These are phyloP conservation scores for Eucalyptus sp. DNA, from an alignment of 345 rosid species.

Conservation along the genomic window DNA sequence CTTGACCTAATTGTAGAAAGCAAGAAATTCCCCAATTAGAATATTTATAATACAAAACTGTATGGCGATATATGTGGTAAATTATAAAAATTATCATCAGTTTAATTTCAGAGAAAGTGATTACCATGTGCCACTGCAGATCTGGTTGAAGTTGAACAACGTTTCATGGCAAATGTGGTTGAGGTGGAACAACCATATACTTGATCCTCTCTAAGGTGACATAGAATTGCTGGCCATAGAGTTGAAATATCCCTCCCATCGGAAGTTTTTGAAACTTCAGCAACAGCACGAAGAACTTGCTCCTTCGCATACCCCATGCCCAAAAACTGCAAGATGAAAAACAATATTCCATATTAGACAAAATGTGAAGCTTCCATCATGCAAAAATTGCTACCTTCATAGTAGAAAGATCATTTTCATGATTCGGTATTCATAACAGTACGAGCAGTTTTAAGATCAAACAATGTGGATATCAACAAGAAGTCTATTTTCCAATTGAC, in stretches of 20 bases:
- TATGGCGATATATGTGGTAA: background rate
- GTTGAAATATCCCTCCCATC: conserved; percentile 40
- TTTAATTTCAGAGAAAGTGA: background rate
- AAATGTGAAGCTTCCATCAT: background rate
- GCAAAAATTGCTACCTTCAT: background rate
- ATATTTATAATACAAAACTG: background rate
- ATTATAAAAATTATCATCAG: background rate
- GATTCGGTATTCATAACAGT: background rate
- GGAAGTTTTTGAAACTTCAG: conserved; percentile 51
- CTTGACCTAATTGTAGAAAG: conserved; percentile 28
- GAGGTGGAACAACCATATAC: conserved; percentile 27
- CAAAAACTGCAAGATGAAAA: conserved; percentile 25
- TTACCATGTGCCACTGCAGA: conserved; percentile 3
- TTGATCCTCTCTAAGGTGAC: conserved; percentile 59
- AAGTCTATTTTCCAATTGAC: background rate
- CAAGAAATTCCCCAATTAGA: background rate
- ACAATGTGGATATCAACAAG: background rate
- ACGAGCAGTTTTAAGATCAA: background rate
- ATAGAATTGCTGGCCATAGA: conserved; percentile 53
- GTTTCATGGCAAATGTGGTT: conserved; percentile 10
- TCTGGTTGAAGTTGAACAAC: background rate
- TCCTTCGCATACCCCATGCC: conserved; percentile 57
- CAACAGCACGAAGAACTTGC: conserved; percentile 37
- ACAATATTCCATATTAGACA: background rate
- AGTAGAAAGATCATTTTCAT: background rate